Percentiles rank a stretch among this genome's conserved stretches.
These are phyloP conservation scores for Erodium chrysanthum DNA, from an alignment of 441 rosid genomes.

Conservation along the genomic window DNA sequence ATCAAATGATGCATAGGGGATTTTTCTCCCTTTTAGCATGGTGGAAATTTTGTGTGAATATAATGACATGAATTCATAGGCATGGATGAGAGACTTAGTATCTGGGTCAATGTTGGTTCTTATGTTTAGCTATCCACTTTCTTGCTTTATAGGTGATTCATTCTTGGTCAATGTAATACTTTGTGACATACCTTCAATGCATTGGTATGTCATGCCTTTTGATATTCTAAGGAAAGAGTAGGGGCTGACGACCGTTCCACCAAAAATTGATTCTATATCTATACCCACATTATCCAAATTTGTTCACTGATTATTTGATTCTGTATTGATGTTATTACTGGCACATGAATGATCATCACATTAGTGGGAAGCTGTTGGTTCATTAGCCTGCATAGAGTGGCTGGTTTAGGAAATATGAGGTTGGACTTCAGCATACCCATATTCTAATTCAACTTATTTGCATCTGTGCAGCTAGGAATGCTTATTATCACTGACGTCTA, in stretches of 20 bases:
- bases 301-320: background rate
- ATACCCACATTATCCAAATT: background rate
- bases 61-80: background rate
- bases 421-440: background rate
- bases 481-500: background rate
- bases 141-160: background rate
- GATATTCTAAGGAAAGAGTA: background rate
- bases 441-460: background rate
- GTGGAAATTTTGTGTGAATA: background rate
- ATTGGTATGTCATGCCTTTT: background rate
- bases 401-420: background rate
- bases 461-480: background rate
- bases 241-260: background rate
- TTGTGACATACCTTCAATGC: background rate
- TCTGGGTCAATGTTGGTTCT: background rate
- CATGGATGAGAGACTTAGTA: background rate
- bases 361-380: background rate
- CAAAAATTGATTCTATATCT: background rate
- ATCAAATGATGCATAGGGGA: background rate
- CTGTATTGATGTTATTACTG: background rate
- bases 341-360: background rate
- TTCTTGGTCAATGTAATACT: background rate
- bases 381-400: background rate
- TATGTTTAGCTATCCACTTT: background rate
- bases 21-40: background rate